These are phyloP conservation scores for Kluyveromyces dobzhanskii DNA, from an alignment of 805 yeast species.

Conservation along the genomic window DNA sequence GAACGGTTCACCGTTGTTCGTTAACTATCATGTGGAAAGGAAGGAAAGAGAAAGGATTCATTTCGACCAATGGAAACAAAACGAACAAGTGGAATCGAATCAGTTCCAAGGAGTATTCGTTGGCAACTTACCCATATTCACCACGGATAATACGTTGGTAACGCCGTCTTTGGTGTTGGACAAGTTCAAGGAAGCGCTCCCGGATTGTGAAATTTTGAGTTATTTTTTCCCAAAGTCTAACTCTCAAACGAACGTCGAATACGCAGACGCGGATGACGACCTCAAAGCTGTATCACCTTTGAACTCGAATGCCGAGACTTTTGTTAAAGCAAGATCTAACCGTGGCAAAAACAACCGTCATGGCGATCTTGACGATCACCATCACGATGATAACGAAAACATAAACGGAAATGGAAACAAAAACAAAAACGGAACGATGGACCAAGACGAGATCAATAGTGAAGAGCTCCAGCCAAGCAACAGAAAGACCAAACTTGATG, in stretches of 20 bases:
- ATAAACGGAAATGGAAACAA: too few relatives aligned
- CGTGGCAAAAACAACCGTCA: not conserved
- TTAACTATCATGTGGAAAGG: conserved; percentile 59
- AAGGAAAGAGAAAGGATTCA: conserved; percentile 43
- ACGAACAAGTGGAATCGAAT: conserved; percentile 30
- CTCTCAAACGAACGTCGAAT: conserved; percentile 10
- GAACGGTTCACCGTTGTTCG: conserved; percentile 31
- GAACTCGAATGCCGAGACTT: not conserved
- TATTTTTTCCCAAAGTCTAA: conserved; percentile 25
- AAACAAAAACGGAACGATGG: too few relatives aligned
- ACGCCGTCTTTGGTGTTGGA: conserved; percentile 27
- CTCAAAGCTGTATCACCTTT: not conserved
- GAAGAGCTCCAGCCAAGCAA: too few relatives aligned
- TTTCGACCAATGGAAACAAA: conserved; percentile 31
- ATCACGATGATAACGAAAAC: not conserved
- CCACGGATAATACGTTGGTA: conserved; percentile 29
- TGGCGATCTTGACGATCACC: not conserved
- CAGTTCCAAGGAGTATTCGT: conserved; percentile 49
- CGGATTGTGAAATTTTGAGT: conserved; percentile 29
- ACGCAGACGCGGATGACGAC: not conserved
- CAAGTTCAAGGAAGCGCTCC: conserved; percentile 41
- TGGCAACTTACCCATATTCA: conserved; percentile 38
- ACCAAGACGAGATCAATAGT: too few relatives aligned
- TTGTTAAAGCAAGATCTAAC: too few relatives aligned
- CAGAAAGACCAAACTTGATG: too few relatives aligned